Percentiles rank a stretch among this genome's conserved stretches.
These are phyloP conservation scores for Mycena haematopus DNA, from an alignment of 768 basidiomycete genomes.

Conservation along the genomic window DNA sequence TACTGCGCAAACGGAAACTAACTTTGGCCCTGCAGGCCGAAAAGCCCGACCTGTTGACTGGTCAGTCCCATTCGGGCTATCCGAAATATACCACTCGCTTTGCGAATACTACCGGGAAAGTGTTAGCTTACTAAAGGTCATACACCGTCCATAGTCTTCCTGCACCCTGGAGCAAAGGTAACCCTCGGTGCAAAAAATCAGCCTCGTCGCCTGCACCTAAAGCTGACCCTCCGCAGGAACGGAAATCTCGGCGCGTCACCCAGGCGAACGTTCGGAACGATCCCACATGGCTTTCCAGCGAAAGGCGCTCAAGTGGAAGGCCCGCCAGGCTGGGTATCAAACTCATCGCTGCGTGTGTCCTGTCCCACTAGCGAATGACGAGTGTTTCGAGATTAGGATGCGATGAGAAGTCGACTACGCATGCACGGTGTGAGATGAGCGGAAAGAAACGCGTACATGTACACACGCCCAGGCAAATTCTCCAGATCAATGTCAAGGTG, in stretches of 20 bases:
- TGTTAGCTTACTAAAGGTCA: no score
- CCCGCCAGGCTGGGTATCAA: not conserved
- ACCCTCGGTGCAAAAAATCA: not conserved
- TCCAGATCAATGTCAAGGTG: not conserved
- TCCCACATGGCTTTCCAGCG: not conserved
- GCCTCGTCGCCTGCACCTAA: not conserved
- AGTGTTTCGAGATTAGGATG: not conserved
- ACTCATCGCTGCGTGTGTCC: not conserved
- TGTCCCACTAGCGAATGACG: not conserved
- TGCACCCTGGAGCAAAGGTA: not conserved
- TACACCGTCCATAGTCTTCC: not conserved
- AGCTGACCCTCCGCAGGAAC: not conserved
- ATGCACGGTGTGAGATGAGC: not conserved
- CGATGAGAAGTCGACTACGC: not conserved
- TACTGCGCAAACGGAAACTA: no score
- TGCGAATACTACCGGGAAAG: no score
- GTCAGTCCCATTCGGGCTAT: no score
- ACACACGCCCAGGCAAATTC: not conserved
- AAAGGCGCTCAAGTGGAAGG: not conserved
- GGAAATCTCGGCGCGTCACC: not conserved
- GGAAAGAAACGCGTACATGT: not conserved
- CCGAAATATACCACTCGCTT: no score
- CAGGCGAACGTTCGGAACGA: not conserved
- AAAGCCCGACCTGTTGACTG: no score
- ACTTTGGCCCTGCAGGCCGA: no score